Evolutionary conservation across 108 stramenopile species (phyloP).

Genomic region (Parmales sp.): DNA sequence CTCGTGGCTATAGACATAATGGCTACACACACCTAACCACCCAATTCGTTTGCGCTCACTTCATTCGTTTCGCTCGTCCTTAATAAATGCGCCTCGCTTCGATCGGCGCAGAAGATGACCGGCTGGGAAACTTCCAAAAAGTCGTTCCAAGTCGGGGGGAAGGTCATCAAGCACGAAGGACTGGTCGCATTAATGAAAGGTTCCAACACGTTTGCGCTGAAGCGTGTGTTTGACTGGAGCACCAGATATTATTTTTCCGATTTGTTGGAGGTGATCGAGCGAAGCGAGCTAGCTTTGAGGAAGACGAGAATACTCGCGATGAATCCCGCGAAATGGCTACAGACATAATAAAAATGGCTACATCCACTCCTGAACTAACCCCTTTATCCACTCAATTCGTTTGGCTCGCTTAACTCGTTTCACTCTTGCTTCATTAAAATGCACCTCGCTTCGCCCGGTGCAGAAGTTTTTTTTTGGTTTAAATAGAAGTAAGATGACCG

Average conservation of each 20-base stretch:
- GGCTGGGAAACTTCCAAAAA: slow-evolving; percentile 18
- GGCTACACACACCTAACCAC: background rate
- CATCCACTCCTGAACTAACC: too few relatives aligned
- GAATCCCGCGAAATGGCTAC: background rate
- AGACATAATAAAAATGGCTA: too few relatives aligned
- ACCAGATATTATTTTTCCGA: slow-evolving; percentile 46
- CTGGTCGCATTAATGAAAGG: slow-evolving; percentile 46
- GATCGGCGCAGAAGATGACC: slow-evolving; percentile 13
- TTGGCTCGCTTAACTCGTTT: too few relatives aligned
- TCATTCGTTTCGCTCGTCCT: too few relatives aligned
- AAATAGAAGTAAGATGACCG: slow-evolving; percentile 10
- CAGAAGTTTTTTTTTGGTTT: background rate
- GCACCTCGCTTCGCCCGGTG: too few relatives aligned
- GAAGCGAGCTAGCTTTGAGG: too few relatives aligned
- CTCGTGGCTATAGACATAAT: too few relatives aligned
- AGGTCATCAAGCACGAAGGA: slow-evolving; percentile 40
- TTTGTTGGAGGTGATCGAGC: slow-evolving; percentile 21
- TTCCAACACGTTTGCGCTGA: slow-evolving; percentile 35
- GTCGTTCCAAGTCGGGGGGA: slow-evolving; percentile 27
- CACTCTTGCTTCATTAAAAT: too few relatives aligned
- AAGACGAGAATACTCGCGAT: too few relatives aligned
- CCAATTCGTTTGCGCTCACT: background rate
- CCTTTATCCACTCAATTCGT: too few relatives aligned
- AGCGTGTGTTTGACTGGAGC: slow-evolving; percentile 56
- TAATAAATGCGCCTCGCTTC: background rate